These are phyloP conservation scores for Phytophthora constricta DNA, from an alignment of 352 stramenopile genomes.

Conservation along the genomic window DNA sequence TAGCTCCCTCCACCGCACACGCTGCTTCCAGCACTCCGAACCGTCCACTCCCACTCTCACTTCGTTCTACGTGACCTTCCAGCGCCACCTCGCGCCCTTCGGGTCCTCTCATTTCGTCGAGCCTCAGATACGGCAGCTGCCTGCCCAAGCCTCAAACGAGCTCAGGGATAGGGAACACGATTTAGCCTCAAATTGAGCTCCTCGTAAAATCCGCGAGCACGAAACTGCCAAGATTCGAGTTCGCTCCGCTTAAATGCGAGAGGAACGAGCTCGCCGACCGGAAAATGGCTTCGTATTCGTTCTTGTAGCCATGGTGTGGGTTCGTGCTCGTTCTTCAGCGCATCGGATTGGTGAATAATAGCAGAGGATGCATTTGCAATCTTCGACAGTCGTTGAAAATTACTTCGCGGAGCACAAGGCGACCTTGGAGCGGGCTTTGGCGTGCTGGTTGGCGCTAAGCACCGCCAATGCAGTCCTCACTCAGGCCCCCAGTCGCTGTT, in stretches of 20 bases:
- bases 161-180: neutral
- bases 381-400: neutral
- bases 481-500: neutral
- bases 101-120: too few relatives aligned
- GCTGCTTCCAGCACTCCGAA: too few relatives aligned
- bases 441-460: too few relatives aligned
- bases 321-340: neutral
- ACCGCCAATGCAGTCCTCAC: neutral
- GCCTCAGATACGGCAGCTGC: too few relatives aligned
- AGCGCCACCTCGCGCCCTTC: too few relatives aligned
- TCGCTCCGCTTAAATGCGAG: neutral
- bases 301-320: neutral
- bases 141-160: neutral
- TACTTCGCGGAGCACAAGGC: neutral
- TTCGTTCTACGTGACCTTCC: too few relatives aligned
- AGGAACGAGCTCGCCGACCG: too few relatives aligned
- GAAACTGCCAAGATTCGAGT: neutral
- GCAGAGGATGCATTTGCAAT: neutral
- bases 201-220: too few relatives aligned
- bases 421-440: neutral
- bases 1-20: too few relatives aligned
- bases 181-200: too few relatives aligned
- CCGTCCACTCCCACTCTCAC: too few relatives aligned
- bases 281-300: too few relatives aligned
- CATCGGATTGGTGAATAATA: neutral